Evolutionary conservation across 306 rosid species (phyloP), one percentile per base, ranked within the genome.

Genomic region (Castanea sativa): DNA sequence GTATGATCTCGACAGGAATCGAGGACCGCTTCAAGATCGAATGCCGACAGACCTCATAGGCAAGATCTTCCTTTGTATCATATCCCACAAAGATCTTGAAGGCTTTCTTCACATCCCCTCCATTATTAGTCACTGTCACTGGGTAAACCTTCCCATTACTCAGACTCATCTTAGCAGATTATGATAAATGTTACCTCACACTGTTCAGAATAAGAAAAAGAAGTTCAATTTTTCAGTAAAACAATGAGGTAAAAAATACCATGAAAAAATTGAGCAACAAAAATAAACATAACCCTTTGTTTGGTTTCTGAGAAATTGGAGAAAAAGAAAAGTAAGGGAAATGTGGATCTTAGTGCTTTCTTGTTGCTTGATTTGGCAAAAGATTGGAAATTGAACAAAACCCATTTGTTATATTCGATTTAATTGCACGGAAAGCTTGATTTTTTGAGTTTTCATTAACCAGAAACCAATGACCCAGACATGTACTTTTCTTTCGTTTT

Each of bases 41-140:
- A 69, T 86, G 73, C 5, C 85, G 84, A 64, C 94, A 90, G 27
- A 90, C 92, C 86, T 88, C 79, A 71, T 23, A 90, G 3, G 94
- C 94, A 75, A 86, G 71, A 74, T 90, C 94, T 82, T 90, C 94
- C 1, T 71, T 79, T 9, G 88, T 84, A 64, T 90, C 94, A 72
- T 90, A 90, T 15, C 94, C 94, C 11, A 90, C 92, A 29, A 86
- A 90, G 89, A 90, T 85, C 87, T 71, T 90, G 76, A 90, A 90
- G 43, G 87, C 72, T 27, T 75, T 82, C 72, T 77, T 81, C 60
- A 11, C 76, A 55, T 52, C 76, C 56, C 33, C 79, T 41, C 83
- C 92, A 64, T 77, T 59, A 18, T 73, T 15, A 71, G 41, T 52
- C 55, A 74, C 49, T 30, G 87, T 52, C 59, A 74, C 49, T 30